A percentile compares a stretch with the other conserved stretches of the same genome.
These are phyloP conservation scores for Amanita rimosa DNA, from an alignment of 768 basidiomycete species.

Conservation along the genomic window DNA sequence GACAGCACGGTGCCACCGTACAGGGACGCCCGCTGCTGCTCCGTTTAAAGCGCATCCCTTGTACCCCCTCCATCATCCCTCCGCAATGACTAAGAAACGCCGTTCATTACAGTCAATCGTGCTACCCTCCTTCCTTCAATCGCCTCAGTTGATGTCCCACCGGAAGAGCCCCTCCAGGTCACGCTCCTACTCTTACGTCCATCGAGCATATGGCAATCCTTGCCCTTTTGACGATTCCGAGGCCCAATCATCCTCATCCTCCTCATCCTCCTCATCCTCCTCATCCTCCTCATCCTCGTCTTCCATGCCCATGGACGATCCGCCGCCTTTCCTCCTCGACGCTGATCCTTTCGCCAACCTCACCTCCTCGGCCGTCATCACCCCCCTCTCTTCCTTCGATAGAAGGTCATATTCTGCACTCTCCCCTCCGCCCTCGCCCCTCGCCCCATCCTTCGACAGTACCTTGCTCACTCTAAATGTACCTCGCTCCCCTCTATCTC, in stretches of 20 bases:
- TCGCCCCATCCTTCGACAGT: neutral
- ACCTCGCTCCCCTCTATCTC: conserved; percentile 10
- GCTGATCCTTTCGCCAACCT: conserved; percentile 7
- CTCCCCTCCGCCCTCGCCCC: conserved; percentile 37
- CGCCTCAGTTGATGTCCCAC: neutral
- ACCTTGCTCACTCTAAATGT: neutral
- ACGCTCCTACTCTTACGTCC: neutral
- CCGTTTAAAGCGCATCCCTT: neutral
- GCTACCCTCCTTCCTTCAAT: neutral
- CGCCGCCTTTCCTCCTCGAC: conserved; percentile 5
- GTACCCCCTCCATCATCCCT: neutral
- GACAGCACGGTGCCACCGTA: neutral
- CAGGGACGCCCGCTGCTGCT: neutral
- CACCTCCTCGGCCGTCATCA: conserved; percentile 4
- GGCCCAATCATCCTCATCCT: neutral
- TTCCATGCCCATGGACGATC: neutral
- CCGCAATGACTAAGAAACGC: conserved; percentile 3
- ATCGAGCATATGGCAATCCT: neutral
- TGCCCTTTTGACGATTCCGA: neutral
- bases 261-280: too few relatives aligned
- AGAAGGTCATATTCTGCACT: conserved; percentile 14
- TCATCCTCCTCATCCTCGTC: too few relatives aligned
- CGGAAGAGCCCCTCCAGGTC: neutral
- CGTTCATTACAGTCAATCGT: neutral
- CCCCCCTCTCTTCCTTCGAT: conserved; percentile 7